Percentiles rank a stretch among this genome's conserved stretches.
These are phyloP conservation scores for Rhazya stricta DNA, from an alignment of 257 asterid species.

Conservation along the genomic window DNA sequence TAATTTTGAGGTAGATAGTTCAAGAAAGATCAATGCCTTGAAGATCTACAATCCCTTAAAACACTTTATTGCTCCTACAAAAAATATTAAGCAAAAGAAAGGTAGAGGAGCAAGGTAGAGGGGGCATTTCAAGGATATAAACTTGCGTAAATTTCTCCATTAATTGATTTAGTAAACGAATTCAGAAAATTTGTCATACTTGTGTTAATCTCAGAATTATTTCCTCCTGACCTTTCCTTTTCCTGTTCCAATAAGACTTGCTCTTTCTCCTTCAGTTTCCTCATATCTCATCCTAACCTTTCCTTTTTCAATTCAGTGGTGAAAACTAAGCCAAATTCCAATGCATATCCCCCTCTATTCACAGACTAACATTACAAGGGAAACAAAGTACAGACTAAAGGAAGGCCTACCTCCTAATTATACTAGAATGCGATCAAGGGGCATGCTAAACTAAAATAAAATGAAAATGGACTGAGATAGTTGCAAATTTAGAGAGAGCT, in stretches of 20 bases:
- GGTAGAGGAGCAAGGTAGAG: neutral
- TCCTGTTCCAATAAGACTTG: neutral
- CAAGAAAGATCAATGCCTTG: conserved; percentile 3
- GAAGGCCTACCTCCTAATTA: neutral
- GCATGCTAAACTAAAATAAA: neutral
- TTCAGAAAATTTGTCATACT: neutral
- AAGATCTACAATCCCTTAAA: neutral
- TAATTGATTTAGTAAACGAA: too few relatives aligned
- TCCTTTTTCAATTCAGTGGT: neutral
- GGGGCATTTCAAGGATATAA: neutral
- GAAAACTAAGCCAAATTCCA: neutral
- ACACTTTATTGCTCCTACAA: neutral
- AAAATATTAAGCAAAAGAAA: neutral
- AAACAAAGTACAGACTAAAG: neutral
- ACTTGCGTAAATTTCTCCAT: neutral
- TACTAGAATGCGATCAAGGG: neutral
- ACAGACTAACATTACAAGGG: neutral
- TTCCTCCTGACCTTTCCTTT: neutral
- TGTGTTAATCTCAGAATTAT: neutral
- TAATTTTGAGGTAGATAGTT: neutral
- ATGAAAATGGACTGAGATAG: neutral
- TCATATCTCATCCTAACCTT: neutral
- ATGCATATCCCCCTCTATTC: neutral
- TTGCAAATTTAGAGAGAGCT: neutral
- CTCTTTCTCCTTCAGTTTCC: neutral